Conservation (phyloP, 2,329 filamentous ascomycete species). For the Kalaharituber pfeilii region DNA sequence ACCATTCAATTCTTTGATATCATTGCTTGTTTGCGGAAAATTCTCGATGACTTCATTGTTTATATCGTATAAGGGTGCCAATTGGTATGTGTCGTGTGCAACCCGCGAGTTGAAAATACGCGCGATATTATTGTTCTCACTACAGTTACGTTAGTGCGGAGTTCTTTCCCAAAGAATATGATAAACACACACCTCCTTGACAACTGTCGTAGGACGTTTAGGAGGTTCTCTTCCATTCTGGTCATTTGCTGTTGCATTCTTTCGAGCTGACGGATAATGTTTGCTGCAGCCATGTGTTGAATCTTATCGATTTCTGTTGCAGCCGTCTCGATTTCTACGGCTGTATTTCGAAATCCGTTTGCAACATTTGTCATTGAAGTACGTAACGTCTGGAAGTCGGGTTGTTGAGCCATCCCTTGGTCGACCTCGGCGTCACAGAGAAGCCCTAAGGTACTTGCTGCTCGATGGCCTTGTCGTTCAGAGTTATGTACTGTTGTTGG, state of each 20-base stretch:
- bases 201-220: background rate
- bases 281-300: background rate
- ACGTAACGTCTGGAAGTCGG: no score
- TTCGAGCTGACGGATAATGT: background rate
- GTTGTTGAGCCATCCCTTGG: no score
- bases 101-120: background rate
- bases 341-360: no score
- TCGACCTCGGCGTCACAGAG: no score
- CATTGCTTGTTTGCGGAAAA: background rate
- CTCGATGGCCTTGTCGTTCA: no score
- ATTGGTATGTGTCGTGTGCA: background rate
- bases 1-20: background rate
- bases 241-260: background rate
- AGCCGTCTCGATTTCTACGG: no score
- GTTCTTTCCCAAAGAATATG: background rate
- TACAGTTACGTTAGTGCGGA: constrained; percentile 1
- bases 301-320: background rate
- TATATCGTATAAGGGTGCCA: background rate
- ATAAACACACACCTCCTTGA: background rate
- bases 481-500: no score
- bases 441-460: no score
- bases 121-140: background rate
- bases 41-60: background rate
- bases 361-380: no score
- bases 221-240: background rate